Evolutionary conservation across 2,329 filamentous ascomycete species (phyloP), one percentile per base, ranked within the genome.

Genomic region (Ceratocystiopsis sp.): DNA sequence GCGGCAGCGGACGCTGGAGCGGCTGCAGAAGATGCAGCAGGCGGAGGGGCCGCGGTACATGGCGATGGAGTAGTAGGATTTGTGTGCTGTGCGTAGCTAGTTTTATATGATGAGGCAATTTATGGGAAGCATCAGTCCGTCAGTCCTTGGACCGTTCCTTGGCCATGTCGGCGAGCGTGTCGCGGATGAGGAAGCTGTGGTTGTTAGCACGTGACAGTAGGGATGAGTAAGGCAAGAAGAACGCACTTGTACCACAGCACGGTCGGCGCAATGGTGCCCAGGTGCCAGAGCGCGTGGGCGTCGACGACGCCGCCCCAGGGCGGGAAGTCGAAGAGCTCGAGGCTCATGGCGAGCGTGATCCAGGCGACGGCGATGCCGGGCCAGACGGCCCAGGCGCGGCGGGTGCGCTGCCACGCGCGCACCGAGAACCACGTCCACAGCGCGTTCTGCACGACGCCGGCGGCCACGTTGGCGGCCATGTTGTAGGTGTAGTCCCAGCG

Each of bases 401-500:
- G 74, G 16, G 80, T 74, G 59, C 76, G 75, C 49, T 69, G 67
- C 61, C 89, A 96, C 52, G 79, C 73, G 50, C 66, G 64, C 52
- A 82, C 74, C 57, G 82, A 87, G 61, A 93, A 95, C 60, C 74
- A 81, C 37, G 71, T 83, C 91, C 91, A 96, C 45, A 96, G 63
- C 4, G 78, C 42, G 54, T 96, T 94, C 56, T 86, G 80, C 5
- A 87, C 59, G 36, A 86, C 66, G 4, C 91, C 91, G 12, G 82
- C 74, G 3, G 72, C 75, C 17, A 98, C 83, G 55, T 96, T 98
- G 42, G 87, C 91, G 2, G 81, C 77, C 86, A 98, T 96, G 59
- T 98, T 98, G 64, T 98, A 98, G 6, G 80, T 82, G 59, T 98
- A 98, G 60, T 96, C 83, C 83, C 91, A 98, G 16, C 70, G 67